Evolutionary conservation across 176 grass and related monocot genomes (phyloP).

Genomic region (Oryza nivara): DNA sequence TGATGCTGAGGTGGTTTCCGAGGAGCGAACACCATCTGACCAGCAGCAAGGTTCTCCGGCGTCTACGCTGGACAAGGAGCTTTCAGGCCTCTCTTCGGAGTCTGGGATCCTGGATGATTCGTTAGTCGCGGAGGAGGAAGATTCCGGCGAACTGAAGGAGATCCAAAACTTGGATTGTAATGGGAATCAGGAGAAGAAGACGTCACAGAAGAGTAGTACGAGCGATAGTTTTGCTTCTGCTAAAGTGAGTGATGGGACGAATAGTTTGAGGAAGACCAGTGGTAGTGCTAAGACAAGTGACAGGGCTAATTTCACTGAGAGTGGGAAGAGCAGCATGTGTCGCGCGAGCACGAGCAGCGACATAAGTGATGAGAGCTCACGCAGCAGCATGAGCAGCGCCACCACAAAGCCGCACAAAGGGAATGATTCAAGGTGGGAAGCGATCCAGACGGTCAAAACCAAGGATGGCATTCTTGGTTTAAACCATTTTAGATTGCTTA

Average conservation of each 20-base stretch:
- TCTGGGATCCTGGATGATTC: conserved; percentile 42
- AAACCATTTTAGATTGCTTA: conserved; percentile 82
- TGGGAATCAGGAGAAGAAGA: conserved; percentile 76
- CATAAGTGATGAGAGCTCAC: conserved; percentile 76
- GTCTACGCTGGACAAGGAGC: conserved; percentile 45
- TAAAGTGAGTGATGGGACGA: conserved; percentile 87
- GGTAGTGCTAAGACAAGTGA: conserved; percentile 69
- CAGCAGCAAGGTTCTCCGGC: conserved; percentile 37
- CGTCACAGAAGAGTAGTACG: conserved; percentile 64
- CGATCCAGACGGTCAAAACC: conserved; percentile 66
- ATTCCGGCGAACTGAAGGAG: conserved; percentile 56
- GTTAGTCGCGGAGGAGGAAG: conserved; percentile 30
- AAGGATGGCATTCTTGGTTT: conserved; percentile 71
- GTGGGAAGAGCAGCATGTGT: conserved; percentile 91
- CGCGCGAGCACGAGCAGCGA: conserved; percentile 68
- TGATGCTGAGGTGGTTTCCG: conserved; percentile 15
- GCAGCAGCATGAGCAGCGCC: conserved; percentile 77
- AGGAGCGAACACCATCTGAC: conserved; percentile 31
- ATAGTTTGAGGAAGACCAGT: conserved; percentile 70
- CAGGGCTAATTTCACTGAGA: conserved; percentile 66
- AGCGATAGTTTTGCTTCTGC: conserved; percentile 81
- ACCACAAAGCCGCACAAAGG: conserved; percentile 85
- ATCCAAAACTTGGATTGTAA: conserved; percentile 45
- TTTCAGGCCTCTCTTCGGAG: conserved; percentile 31
- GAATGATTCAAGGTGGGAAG: conserved; percentile 88